Conservation (phyloP, 306 rosid species). For the Benincasa hispida region DNA sequence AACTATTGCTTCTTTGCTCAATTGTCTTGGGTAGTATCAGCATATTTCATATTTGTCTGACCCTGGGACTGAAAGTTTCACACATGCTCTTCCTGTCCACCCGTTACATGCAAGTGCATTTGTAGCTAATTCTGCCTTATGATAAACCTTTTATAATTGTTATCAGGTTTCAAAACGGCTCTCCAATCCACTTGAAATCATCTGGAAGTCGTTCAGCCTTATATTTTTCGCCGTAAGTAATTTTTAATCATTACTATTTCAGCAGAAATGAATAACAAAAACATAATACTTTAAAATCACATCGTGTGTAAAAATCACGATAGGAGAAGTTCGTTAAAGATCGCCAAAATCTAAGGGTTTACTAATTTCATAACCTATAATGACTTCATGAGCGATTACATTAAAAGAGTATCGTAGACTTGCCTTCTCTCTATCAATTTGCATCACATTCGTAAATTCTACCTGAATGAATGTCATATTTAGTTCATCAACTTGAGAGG, state of each 20-base stretch:
- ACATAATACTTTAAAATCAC: neutral
- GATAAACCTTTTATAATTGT: neutral
- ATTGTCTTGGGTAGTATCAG: neutral
- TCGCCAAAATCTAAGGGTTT: neutral
- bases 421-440: neutral
- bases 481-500: neutral
- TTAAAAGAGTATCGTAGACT: neutral
- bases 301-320: neutral
- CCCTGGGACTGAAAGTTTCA: too few relatives aligned
- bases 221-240: conserved; percentile 84
- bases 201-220: conserved; percentile 94
- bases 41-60: neutral
- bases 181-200: conserved; percentile 70
- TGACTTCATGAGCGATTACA: neutral
- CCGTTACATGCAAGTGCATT: neutral
- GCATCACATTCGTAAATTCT: neutral
- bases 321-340: neutral
- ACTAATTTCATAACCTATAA: neutral
- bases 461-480: neutral
- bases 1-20: neutral
- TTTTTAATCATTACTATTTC: neutral
- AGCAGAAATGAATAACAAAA: neutral
- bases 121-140: neutral
- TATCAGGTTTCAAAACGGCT: conserved; percentile 56
- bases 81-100: neutral